Evolutionary conservation across 345 rosid genomes (phyloP), one percentile per base, ranked within the genome.

Genomic region (Turritis glabra): DNA sequence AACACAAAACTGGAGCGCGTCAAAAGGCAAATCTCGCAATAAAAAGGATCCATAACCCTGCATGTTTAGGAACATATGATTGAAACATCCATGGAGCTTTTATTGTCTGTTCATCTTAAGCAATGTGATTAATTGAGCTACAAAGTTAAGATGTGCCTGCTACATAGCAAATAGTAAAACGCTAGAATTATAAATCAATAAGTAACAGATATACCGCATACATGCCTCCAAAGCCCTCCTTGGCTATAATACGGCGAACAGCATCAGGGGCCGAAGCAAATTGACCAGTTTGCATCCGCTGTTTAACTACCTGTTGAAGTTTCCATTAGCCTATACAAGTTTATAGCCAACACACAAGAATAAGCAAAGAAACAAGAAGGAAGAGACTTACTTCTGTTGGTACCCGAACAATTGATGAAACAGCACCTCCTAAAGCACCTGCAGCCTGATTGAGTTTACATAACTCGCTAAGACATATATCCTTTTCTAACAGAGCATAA

Each of bases 41-140:
- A 93, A 77, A 75, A 91, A 89, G 40, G 96, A 91, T 72, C 98
- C 90, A 74, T 85, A 93, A 6, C 97, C 98, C 98, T 93, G 74
- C 73, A 81, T 30, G 59, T 69, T 66, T 64, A 61, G 33, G 40
- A 57, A 56, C 2, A 51, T 44, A 40, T 33, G 27, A 23, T 52
- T 22, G 11, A 26, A 18, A 61, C 2, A 60, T 1, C 0, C 7
- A 23, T 64, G 59, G 22, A 40, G 63, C 3, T 15, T 63, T 26
- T 37, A 3, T 19, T 62, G 53, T 35, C 50, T 50, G 51, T 15
- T 3, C 5, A 41, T 30, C 37, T 54, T 10, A 15, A 63, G 40
- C 25, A 11, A 52, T 8, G 32, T 40, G 63, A 60, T 64, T 22
- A 15, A 10, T 53, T 54, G 37, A 65, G 1, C 51, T 12, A 56